Evolutionary conservation across 164 flowering plant genomes (phyloP).

Genomic region (Piper betle): DNA sequence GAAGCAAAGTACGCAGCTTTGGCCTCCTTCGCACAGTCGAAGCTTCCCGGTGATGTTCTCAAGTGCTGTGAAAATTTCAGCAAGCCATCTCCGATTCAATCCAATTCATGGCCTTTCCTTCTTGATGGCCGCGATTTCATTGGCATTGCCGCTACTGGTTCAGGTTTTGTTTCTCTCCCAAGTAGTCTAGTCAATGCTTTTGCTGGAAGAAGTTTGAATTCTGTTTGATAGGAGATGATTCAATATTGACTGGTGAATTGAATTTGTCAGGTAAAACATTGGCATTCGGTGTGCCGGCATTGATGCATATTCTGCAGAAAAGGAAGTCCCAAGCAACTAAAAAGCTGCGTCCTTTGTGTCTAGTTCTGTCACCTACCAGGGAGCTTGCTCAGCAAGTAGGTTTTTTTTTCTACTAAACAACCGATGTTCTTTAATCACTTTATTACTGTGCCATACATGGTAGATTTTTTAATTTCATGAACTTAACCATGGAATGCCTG

Average conservation of each 20-base stretch:
- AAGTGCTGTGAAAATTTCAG: conserved; percentile 58
- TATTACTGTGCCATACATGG: not conserved
- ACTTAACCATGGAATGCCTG: not conserved
- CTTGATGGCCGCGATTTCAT: conserved; percentile 82
- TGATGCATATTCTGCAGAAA: conserved; percentile 63
- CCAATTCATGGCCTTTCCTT: conserved; percentile 83
- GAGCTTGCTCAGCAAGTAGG: conserved; percentile 95
- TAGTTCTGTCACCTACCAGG: conserved; percentile 91
- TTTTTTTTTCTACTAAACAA: conserved; percentile 4
- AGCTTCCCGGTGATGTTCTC: conserved; percentile 45
- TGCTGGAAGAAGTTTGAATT: not conserved
- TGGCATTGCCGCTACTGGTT: conserved; percentile 79
- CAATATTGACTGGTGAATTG: not conserved
- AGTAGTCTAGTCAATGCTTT: not conserved
- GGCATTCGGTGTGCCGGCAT: conserved; percentile 91
- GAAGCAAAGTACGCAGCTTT: conserved; percentile 37
- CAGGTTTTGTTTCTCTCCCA: conserved; percentile 31
- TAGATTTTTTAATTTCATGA: not conserved
- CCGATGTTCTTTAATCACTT: too few relatives aligned
- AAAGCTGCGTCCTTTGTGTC: conserved; percentile 51
- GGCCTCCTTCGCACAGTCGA: conserved; percentile 36
- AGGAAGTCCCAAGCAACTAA: conserved; percentile 28
- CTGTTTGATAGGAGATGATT: not conserved
- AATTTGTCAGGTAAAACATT: conserved; percentile 63
- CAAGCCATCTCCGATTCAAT: conserved; percentile 75